These are phyloP conservation scores for Corynascus novoguineensis DNA, from an alignment of 495 filamentous ascomycete species.

Conservation along the genomic window DNA sequence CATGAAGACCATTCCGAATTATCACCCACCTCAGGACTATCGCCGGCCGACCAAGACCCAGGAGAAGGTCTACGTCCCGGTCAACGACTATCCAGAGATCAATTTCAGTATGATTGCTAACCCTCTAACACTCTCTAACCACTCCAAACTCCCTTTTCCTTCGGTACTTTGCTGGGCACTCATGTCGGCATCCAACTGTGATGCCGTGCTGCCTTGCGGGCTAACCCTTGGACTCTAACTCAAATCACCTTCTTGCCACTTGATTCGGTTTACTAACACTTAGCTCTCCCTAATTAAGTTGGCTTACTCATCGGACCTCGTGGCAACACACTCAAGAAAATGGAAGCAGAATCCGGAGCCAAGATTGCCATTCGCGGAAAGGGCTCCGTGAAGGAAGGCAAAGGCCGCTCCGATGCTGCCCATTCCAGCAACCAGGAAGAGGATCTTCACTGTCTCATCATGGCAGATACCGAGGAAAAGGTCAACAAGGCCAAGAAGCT, in stretches of 20 bases:
- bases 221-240: conserved; percentile 35
- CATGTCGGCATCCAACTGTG: conserved; percentile 23
- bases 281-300: conserved; percentile 88
- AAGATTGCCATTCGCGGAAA: conserved; percentile 99
- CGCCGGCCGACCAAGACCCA: conserved; percentile 97
- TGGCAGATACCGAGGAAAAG: conserved; percentile 98
- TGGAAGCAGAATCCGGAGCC: conserved; percentile 93
- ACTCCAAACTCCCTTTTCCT: conserved; percentile 45
- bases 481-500: conserved; percentile 96
- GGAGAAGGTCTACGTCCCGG: conserved; percentile 99
- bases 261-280: conserved; percentile 73
- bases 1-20: conserved; percentile 97
- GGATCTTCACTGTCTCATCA: conserved; percentile 97
- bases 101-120: conserved; percentile 99
- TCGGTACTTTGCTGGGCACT: conserved; percentile 34
- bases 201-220: conserved; percentile 30
- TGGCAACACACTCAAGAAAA: conserved; percentile 98
- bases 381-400: conserved; percentile 99
- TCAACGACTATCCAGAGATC: conserved; percentile 99
- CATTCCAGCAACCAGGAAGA: conserved; percentile 99
- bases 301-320: conserved; percentile 99
- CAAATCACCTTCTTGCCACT: conserved; percentile 34
- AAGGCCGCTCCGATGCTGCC: conserved; percentile 95
- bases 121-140: conserved; percentile 80
- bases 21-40: conserved; percentile 95